These are phyloP conservation scores for Pythium sukuiense DNA, from an alignment of 352 stramenopile species.

Conservation along the genomic window DNA sequence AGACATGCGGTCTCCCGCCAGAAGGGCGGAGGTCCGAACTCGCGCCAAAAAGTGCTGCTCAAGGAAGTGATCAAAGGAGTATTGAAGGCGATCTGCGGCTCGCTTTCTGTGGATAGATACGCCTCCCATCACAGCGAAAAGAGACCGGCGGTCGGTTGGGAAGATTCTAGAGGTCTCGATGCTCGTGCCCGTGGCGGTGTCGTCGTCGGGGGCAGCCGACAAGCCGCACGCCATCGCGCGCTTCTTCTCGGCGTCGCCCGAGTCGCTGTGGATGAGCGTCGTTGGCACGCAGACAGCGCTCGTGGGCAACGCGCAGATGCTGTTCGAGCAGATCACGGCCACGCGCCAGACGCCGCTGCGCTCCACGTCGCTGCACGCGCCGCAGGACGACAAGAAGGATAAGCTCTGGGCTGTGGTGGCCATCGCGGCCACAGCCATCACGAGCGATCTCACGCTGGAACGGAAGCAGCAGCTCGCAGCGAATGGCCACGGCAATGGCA, in stretches of 20 bases:
- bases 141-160: background rate
- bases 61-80: slow-evolving; percentile 5
- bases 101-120: background rate
- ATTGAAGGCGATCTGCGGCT: background rate
- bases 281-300: slow-evolving; percentile 20
- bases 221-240: slow-evolving; percentile 14
- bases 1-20: background rate
- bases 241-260: slow-evolving; percentile 29
- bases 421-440: slow-evolving; percentile 29
- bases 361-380: slow-evolving; percentile 23
- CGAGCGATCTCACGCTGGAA: slow-evolving; percentile 18
- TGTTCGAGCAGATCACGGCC: slow-evolving; percentile 36
- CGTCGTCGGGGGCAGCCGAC: background rate
- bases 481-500: slow-evolving; percentile 11
- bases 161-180: background rate
- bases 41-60: slow-evolving; percentile 29
- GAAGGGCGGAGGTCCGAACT: background rate
- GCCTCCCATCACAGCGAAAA: background rate
- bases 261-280: slow-evolving; percentile 30
- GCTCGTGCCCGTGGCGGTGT: slow-evolving; percentile 14
- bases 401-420: slow-evolving; percentile 36
- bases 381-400: slow-evolving; percentile 12
- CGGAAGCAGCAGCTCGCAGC: background rate
- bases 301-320: slow-evolving; percentile 25
- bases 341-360: slow-evolving; percentile 33